Conservation (phyloP, 345 rosid genomes). For the Brassica carinata region DNA sequence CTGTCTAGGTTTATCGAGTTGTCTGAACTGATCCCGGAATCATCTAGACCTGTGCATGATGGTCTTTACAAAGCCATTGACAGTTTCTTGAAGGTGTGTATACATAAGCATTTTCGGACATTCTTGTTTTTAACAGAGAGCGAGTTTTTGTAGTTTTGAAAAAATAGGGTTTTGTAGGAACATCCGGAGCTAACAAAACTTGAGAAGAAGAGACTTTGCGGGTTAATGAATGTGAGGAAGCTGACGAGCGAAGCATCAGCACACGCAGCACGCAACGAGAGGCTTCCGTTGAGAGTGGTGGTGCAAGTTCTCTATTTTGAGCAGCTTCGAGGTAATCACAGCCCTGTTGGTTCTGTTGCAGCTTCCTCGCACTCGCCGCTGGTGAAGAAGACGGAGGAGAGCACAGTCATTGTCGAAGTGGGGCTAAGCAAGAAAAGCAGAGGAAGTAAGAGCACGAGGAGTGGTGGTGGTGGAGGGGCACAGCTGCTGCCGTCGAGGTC, state of each 20-base stretch:
- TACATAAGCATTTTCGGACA: background rate
- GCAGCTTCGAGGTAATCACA: conserved; percentile 68
- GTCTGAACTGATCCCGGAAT: conserved; percentile 61
- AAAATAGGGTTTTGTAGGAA: conserved; percentile 59
- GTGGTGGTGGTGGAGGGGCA: conserved; percentile 66
- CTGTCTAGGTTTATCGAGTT: conserved; percentile 57
- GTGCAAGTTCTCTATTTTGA: conserved; percentile 92
- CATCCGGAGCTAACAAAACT: conserved; percentile 66
- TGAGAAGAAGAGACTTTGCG: conserved; percentile 74
- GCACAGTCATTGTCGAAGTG: conserved; percentile 24
- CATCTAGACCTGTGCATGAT: conserved; percentile 76
- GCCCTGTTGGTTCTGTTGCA: conserved; percentile 43
- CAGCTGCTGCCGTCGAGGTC: conserved; percentile 80
- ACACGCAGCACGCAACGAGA: conserved; percentile 88
- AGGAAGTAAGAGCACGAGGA: conserved; percentile 61
- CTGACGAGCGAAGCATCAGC: conserved; percentile 68
- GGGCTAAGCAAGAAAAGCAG: conserved; percentile 56
- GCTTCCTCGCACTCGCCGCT: conserved; percentile 39
- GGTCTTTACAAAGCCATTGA: conserved; percentile 85
- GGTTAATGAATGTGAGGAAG: conserved; percentile 78
- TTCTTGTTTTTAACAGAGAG: background rate
- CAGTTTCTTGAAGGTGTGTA: conserved; percentile 66
- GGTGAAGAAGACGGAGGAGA: conserved; percentile 53
- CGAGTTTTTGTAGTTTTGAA: background rate
- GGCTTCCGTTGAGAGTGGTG: conserved; percentile 75